Evolutionary conservation across 169 alveolate species (phyloP).

Genomic region (Eimeria sp.): DNA sequence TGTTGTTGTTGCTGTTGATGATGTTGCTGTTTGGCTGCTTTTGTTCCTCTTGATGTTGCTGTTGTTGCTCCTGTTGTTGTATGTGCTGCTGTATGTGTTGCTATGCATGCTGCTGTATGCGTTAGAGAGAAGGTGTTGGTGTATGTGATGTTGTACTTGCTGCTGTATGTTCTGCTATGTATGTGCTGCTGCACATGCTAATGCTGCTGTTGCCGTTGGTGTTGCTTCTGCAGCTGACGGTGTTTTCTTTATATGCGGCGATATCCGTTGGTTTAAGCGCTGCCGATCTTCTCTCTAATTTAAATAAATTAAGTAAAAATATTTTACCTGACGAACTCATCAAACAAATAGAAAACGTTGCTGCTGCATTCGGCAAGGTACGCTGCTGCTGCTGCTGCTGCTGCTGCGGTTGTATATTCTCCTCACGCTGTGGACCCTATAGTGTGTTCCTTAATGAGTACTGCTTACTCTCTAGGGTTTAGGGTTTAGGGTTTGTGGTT

Average conservation of each 20-base stretch:
- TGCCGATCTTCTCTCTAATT: slow-evolving; percentile 91
- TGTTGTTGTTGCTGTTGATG: slow-evolving; percentile 16
- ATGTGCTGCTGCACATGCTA: too few species aligned
- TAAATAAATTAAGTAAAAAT: slow-evolving; percentile 96
- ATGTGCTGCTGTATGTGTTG: too few species aligned
- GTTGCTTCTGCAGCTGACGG: slow-evolving; percentile 81
- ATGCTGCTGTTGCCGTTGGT: background rate
- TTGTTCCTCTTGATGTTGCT: background rate
- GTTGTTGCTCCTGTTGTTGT: background rate
- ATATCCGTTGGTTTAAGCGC: slow-evolving; percentile 97
- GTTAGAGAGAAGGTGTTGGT: too few species aligned
- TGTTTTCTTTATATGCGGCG: slow-evolving; percentile 95
- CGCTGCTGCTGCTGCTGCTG: slow-evolving; percentile 1
- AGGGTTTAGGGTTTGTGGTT: background rate
- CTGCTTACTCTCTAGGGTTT: background rate
- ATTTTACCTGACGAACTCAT: slow-evolving; percentile 59
- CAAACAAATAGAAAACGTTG: slow-evolving; percentile 61
- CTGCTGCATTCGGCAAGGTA: slow-evolving; percentile 81
- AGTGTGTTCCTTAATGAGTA: background rate
- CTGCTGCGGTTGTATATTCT: too few species aligned
- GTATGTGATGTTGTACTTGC: too few species aligned
- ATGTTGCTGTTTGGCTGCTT: background rate
- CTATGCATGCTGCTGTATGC: too few species aligned
- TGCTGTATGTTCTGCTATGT: too few species aligned
- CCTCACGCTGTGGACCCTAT: too few species aligned